Percentiles rank a stretch among this genome's conserved stretches.
Evolutionary conservation across 2,329 filamentous ascomycete genomes (phyloP).

Genomic region (Pseudogymnoascus sp.): DNA sequence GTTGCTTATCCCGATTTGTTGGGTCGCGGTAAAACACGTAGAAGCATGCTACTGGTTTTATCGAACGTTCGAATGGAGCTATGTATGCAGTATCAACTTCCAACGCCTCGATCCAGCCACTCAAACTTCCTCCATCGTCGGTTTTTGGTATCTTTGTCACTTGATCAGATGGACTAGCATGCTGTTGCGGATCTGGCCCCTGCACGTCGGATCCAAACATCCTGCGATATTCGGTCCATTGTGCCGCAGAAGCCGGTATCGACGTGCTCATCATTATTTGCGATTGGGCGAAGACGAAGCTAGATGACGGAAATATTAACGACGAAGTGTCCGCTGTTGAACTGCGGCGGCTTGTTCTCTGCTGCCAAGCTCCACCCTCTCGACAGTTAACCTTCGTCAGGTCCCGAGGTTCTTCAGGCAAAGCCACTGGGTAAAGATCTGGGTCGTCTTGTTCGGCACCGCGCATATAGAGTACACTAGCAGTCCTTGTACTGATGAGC

Average conservation of each 20-base stretch:
- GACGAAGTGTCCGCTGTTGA: slow-evolving; percentile 51
- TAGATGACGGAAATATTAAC: slow-evolving; percentile 59
- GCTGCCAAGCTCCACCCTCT: slow-evolving; percentile 30
- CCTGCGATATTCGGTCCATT: slow-evolving; percentile 44
- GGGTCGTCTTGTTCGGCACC: slow-evolving; percentile 74
- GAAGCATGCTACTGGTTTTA: slow-evolving; percentile 78
- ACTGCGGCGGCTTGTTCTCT: slow-evolving; percentile 47
- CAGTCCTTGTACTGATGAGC: slow-evolving; percentile 78
- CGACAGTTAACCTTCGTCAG: slow-evolving; percentile 42
- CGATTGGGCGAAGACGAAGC: slow-evolving; percentile 55
- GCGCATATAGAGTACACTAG: slow-evolving; percentile 69
- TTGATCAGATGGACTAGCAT: slow-evolving; percentile 42
- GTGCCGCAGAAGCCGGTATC: slow-evolving; percentile 28
- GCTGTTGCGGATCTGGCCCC: slow-evolving; percentile 38
- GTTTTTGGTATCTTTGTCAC: slow-evolving; percentile 47
- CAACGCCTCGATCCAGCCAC: slow-evolving; percentile 82
- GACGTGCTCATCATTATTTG: slow-evolving; percentile 37
- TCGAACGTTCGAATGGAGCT: slow-evolving; percentile 62
- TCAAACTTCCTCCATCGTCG: slow-evolving; percentile 57
- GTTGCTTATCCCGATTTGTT: slow-evolving; percentile 39
- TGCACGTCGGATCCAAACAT: slow-evolving; percentile 28
- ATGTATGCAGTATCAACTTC: slow-evolving; percentile 83
- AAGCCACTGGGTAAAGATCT: slow-evolving; percentile 66
- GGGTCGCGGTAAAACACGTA: slow-evolving; percentile 60
- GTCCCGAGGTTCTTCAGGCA: slow-evolving; percentile 60